These are phyloP conservation scores for Schoenoplectus triqueter DNA, from an alignment of 202 grass and related monocot genomes.

Conservation along the genomic window DNA sequence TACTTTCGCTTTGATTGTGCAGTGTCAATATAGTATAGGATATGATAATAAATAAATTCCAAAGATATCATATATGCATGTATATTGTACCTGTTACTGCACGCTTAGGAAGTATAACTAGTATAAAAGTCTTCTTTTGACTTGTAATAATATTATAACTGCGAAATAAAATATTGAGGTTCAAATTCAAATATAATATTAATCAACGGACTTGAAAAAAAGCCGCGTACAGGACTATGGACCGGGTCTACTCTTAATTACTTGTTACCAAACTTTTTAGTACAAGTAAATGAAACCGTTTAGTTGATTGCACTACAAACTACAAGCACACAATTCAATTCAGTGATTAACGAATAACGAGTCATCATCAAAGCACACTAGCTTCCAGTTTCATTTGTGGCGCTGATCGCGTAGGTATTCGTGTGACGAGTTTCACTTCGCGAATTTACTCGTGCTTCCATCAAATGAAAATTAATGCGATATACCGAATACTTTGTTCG, in stretches of 20 bases:
- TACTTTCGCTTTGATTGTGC: neutral
- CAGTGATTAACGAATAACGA: neutral
- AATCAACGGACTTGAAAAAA: neutral
- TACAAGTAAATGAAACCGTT: conserved; percentile 31
- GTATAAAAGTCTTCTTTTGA: conserved; percentile 13
- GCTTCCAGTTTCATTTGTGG: neutral
- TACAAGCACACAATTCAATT: neutral
- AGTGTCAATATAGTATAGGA: neutral
- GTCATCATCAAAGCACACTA: neutral
- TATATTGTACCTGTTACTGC: neutral
- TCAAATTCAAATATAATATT: conserved; percentile 13
- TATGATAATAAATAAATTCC: neutral
- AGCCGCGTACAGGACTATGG: conserved; percentile 8
- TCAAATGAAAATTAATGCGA: neutral
- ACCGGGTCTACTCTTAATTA: neutral
- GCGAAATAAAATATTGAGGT: neutral
- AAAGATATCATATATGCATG: neutral
- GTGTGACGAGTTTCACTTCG: neutral
- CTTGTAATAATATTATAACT: conserved; percentile 10
- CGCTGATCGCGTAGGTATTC: neutral
- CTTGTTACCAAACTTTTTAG: neutral
- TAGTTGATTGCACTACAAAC: conserved; percentile 7
- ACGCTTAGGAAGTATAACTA: neutral
- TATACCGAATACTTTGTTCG: no score
- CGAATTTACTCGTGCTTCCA: neutral